A percentile compares a stretch with the other conserved stretches of the same genome.
Conservation (phyloP, 352 stramenopile genomes). For the Phytophthora podocarpi region DNA sequence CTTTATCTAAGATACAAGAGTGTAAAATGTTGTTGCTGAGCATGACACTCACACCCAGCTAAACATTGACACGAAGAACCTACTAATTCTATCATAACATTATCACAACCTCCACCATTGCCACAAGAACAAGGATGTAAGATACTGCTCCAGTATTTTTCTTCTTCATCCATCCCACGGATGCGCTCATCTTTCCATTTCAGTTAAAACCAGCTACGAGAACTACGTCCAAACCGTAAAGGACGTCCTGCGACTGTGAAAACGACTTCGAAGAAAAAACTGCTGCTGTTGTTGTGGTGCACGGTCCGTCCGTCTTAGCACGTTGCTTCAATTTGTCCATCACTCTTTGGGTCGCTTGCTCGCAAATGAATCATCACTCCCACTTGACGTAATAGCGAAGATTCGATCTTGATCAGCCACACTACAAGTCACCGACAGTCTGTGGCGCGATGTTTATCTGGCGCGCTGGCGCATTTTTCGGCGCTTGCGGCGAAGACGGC, state of each 20-base stretch:
- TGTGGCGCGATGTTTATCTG: conserved; percentile 88
- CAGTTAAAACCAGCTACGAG: conserved; percentile 12
- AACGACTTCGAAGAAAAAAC: conserved; percentile 12
- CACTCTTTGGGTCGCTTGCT: not conserved
- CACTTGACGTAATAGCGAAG: not conserved
- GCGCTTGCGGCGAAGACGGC: conserved; percentile 97
- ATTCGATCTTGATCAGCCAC: not conserved
- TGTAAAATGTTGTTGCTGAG: too few species aligned
- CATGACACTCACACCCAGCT: too few species aligned
- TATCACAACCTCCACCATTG: too few species aligned
- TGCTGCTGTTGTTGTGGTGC: conserved; percentile 26
- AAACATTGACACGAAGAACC: too few species aligned
- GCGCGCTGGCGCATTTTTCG: conserved; percentile 99
- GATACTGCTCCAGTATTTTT: not conserved
- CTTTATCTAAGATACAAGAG: too few species aligned
- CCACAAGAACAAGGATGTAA: not conserved
- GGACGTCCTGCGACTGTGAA: conserved; percentile 8
- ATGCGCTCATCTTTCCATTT: conserved; percentile 27
- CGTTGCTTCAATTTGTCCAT: conserved; percentile 5
- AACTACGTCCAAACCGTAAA: not conserved
- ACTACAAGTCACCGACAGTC: conserved; percentile 10
- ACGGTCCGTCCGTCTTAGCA: conserved; percentile 16
- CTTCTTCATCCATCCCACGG: conserved; percentile 26
- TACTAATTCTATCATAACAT: too few species aligned
- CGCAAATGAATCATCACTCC: not conserved